These are phyloP conservation scores for Yarrowia hollandica DNA, from an alignment of 805 yeast genomes.

Conservation along the genomic window DNA sequence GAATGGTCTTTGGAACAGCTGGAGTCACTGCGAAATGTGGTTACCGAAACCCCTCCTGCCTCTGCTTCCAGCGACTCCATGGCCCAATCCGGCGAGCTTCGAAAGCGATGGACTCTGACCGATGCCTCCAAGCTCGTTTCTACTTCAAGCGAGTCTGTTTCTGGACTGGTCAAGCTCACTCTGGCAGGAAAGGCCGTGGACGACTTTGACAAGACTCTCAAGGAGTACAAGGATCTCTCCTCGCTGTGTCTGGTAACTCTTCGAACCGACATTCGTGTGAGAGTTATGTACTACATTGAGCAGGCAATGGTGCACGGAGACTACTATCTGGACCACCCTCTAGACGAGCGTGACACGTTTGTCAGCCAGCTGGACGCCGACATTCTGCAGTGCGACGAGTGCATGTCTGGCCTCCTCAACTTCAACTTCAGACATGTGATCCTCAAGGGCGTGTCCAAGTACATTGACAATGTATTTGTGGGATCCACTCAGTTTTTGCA, in stretches of 20 bases:
- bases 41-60: constrained; percentile 8
- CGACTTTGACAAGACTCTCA: constrained; percentile 38
- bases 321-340: constrained; percentile 54
- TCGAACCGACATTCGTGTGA: constrained; percentile 57
- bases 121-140: constrained; percentile 34
- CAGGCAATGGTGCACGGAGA: constrained; percentile 51
- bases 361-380: constrained; percentile 55
- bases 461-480: constrained; percentile 55
- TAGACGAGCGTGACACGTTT: constrained; percentile 60
- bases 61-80: constrained; percentile 5
- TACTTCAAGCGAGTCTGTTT: neutral
- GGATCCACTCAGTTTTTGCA: constrained; percentile 52
- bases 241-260: constrained; percentile 46
- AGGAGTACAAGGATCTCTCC: constrained; percentile 36
- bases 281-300: constrained; percentile 54
- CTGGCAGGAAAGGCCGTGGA: constrained; percentile 35
- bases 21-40: constrained; percentile 25
- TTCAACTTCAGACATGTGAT: constrained; percentile 40
- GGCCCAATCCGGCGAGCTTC: constrained; percentile 32
- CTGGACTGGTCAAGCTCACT: constrained; percentile 31
- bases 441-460: constrained; percentile 51
- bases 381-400: constrained; percentile 49
- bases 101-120: constrained; percentile 40
- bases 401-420: constrained; percentile 42
- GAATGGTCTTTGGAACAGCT: constrained; percentile 45